phyloP scores from a whole-genome alignment of 2,329 filamentous ascomycete species.

The Claviceps spartinae region DNA sequence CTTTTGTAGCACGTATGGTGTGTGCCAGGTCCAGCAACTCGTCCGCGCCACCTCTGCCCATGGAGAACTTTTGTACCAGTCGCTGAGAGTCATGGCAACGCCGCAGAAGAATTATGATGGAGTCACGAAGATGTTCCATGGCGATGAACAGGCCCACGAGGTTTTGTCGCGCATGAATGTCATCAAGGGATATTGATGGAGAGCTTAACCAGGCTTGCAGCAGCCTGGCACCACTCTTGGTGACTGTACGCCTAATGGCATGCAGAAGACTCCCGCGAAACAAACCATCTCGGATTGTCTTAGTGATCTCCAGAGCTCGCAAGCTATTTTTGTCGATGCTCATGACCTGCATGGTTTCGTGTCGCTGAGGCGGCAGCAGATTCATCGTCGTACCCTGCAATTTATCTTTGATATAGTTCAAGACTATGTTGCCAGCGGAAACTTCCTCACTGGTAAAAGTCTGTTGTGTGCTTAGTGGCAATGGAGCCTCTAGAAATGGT shows the following conservation, averaged over 20 bases:
- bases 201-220: conserved; percentile 77
- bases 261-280: conserved; percentile 79
- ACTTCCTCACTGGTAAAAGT: conserved; percentile 58
- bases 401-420: conserved; percentile 71
- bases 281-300: conserved; percentile 67
- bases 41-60: conserved; percentile 83
- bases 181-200: conserved; percentile 72
- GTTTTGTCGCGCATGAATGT: conserved; percentile 69
- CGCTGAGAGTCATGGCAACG: conserved; percentile 76
- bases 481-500: conserved; percentile 60
- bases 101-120: conserved; percentile 52
- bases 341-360: conserved; percentile 67
- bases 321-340: conserved; percentile 85
- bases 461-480: conserved; percentile 37
- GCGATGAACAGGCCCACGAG: conserved; percentile 64
- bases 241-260: conserved; percentile 78
- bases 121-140: conserved; percentile 54
- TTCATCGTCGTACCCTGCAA: conserved; percentile 67
- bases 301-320: conserved; percentile 75
- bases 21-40: conserved; percentile 73
- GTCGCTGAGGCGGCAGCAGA: conserved; percentile 67
- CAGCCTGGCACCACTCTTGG: conserved; percentile 77
- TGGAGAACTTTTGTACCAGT: conserved; percentile 83
- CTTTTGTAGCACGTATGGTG: conserved; percentile 62
- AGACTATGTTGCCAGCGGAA: conserved; percentile 62